A percentile compares a stretch with the other conserved stretches of the same genome.
Evolutionary conservation across 331 rosid genomes (phyloP).

Genomic region (Arachis monticola): DNA sequence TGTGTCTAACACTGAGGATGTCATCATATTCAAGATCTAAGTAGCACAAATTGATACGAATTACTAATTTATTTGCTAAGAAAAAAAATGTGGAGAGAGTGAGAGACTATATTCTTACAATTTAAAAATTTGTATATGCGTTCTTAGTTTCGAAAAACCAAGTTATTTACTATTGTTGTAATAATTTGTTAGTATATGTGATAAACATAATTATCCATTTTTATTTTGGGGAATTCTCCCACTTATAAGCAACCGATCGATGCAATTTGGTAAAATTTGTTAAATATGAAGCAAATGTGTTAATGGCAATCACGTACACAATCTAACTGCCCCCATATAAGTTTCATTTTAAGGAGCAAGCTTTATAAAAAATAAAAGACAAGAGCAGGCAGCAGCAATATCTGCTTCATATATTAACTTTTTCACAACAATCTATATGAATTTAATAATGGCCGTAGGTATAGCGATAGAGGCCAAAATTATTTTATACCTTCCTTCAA

Average conservation of each 20-base stretch:
- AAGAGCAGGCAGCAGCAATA: background rate
- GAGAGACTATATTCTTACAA: background rate
- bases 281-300: background rate
- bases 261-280: background rate
- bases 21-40: background rate
- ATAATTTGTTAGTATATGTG: too few species aligned
- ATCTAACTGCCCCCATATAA: background rate
- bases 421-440: background rate
- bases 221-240: background rate
- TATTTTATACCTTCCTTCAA: background rate
- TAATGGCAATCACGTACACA: constrained; percentile 10
- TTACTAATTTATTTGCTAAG: background rate
- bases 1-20: background rate
- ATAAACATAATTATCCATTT: background rate
- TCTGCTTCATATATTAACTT: background rate
- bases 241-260: background rate
- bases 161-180: too few species aligned
- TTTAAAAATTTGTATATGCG: background rate
- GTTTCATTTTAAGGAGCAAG: background rate
- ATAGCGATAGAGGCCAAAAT: background rate
- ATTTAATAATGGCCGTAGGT: background rate
- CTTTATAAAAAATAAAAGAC: background rate
- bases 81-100: background rate
- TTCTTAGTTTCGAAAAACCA: background rate
- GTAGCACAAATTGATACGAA: background rate